These are phyloP conservation scores for Nannochloropsis salina DNA, from an alignment of 108 stramenopile species.

Conservation along the genomic window DNA sequence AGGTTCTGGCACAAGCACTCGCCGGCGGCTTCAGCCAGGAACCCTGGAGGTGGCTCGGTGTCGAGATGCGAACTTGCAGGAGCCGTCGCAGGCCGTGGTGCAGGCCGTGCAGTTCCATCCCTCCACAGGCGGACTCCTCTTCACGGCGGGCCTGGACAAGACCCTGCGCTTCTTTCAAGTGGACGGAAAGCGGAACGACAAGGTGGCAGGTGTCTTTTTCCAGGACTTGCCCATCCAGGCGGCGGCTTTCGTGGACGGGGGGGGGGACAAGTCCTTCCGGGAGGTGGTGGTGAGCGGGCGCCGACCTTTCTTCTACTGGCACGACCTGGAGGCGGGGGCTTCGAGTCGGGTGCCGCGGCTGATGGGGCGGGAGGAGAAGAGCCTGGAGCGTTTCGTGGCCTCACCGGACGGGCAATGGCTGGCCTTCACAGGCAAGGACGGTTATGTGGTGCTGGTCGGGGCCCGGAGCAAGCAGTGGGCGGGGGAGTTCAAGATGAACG, in stretches of 20 bases:
- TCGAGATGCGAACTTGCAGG: slow-evolving; percentile 73
- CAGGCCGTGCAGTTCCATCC: slow-evolving; percentile 75
- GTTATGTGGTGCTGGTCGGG: slow-evolving; percentile 78
- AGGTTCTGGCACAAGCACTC: background rate
- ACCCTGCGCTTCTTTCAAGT: slow-evolving; percentile 80
- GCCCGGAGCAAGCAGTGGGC: slow-evolving; percentile 72
- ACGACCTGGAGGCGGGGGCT: slow-evolving; percentile 75
- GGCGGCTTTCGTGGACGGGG: slow-evolving; percentile 69
- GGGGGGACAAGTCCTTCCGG: slow-evolving; percentile 45
- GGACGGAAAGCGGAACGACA: slow-evolving; percentile 66
- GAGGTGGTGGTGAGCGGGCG: slow-evolving; percentile 76
- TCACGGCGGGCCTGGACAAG: slow-evolving; percentile 68
- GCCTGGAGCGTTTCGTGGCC: slow-evolving; percentile 69
- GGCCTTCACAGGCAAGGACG: slow-evolving; percentile 86
- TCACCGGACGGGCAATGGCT: slow-evolving; percentile 67
- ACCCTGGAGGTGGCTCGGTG: slow-evolving; percentile 21
- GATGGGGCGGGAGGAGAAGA: slow-evolving; percentile 68
- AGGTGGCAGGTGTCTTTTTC: slow-evolving; percentile 82
- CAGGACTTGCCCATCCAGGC: slow-evolving; percentile 77
- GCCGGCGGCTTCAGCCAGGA: background rate
- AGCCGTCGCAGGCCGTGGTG: slow-evolving; percentile 67
- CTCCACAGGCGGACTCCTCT: slow-evolving; percentile 41
- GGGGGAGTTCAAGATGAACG: slow-evolving; percentile 81
- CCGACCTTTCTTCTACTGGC: slow-evolving; percentile 80
- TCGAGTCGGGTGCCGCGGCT: slow-evolving; percentile 42